A percentile compares a stretch with the other conserved stretches of the same genome.
phyloP scores from a whole-genome alignment of 225 moss, liverwort and hornwort species.

The Sphagnum contortum region DNA sequence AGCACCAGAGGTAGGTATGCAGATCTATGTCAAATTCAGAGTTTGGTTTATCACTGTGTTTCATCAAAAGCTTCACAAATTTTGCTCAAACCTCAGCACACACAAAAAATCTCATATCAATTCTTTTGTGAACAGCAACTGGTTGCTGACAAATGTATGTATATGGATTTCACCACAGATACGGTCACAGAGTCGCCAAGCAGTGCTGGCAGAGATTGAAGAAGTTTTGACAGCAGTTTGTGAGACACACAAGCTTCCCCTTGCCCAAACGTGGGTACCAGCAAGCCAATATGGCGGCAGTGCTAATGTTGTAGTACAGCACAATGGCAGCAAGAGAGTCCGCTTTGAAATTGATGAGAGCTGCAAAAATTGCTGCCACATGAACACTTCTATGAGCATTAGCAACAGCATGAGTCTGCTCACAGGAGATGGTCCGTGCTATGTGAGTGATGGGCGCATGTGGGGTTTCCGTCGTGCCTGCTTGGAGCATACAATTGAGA shows the following conservation, averaged over 20 bases:
- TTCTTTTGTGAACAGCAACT: no score
- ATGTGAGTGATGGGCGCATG: slow-evolving; percentile 71
- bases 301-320: slow-evolving; percentile 12
- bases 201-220: slow-evolving; percentile 69
- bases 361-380: no score
- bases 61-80: no score
- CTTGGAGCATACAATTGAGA: slow-evolving; percentile 71
- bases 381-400: slow-evolving; percentile 5
- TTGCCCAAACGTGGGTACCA: slow-evolving; percentile 96
- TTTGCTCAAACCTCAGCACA: no score
- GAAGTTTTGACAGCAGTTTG: slow-evolving; percentile 83
- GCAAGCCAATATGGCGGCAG: slow-evolving; percentile 21
- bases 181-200: slow-evolving; percentile 60
- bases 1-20: no score
- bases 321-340: slow-evolving; percentile 12
- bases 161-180: slow-evolving; percentile 28
- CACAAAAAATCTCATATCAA: no score
- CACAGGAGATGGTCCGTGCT: slow-evolving; percentile 70
- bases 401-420: slow-evolving; percentile 50
- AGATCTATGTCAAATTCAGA: no score
- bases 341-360: no score
- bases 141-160: no score
- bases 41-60: no score
- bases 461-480: slow-evolving; percentile 89
- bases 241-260: slow-evolving; percentile 82